Conservation (phyloP, 2,329 filamentous ascomycete genomes). For the Phialophora chinensis region DNA sequence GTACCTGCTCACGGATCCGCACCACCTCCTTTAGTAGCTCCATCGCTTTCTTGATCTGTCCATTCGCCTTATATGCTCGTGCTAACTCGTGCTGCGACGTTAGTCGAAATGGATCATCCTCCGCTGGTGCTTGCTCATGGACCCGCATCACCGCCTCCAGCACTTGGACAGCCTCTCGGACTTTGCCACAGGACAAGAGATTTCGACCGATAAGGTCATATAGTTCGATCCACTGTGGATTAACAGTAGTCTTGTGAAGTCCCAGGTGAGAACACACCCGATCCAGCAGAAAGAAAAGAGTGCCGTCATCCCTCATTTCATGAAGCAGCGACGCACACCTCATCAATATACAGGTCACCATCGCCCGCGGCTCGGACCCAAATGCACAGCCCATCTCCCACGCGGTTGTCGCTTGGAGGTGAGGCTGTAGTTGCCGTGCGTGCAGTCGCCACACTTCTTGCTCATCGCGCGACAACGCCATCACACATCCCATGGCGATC, state of each 20-base stretch:
- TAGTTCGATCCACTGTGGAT: not conserved
- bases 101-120: conserved; percentile 24
- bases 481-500: conserved; percentile 34
- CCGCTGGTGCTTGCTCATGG: conserved; percentile 27
- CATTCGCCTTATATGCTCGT: not conserved
- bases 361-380: not conserved
- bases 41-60: not conserved
- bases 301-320: conserved; percentile 6
- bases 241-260: not conserved
- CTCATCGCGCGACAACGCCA: conserved; percentile 23
- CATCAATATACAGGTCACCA: conserved; percentile 18
- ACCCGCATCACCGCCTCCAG: conserved; percentile 6
- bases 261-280: conserved; percentile 11
- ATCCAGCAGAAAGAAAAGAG: conserved; percentile 9
- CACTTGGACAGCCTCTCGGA: conserved; percentile 1
- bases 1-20: not conserved
- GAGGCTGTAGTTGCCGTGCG: conserved; percentile 27
- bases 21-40: not conserved
- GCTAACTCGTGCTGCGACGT: not conserved
- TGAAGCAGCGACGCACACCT: conserved; percentile 20
- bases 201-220: not conserved
- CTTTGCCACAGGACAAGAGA: not conserved
- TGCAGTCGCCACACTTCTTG: conserved; percentile 17
- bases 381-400: conserved; percentile 23
- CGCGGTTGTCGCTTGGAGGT: conserved; percentile 27